A percentile compares a stretch with the other conserved stretches of the same genome.
phyloP scores from a whole-genome alignment of 192 early-diverging fungal species.

The Jimgerdemannia flammicorona region DNA sequence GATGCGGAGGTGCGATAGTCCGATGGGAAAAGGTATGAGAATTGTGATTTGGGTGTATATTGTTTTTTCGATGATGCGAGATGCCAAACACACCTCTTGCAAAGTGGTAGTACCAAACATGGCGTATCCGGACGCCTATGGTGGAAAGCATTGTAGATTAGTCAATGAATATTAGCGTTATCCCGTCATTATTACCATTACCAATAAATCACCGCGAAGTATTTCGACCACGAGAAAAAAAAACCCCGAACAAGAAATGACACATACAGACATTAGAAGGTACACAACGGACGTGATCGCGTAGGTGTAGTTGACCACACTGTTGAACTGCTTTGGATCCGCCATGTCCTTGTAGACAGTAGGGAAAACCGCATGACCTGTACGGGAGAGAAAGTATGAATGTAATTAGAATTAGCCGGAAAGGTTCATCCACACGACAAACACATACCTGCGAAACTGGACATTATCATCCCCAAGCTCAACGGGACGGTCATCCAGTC shows the following conservation, averaged over 20 bases:
- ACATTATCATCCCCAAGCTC: slow-evolving; percentile 56
- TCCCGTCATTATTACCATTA: too few species aligned
- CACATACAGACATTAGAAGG: slow-evolving; percentile 33
- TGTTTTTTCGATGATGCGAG: too few species aligned
- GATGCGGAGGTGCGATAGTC: too few species aligned
- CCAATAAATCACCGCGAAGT: too few species aligned
- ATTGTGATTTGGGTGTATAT: not conserved
- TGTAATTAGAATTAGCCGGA: too few species aligned
- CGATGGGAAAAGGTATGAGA: not conserved
- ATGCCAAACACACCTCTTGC: slow-evolving; percentile 41
- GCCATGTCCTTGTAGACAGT: slow-evolving; percentile 67
- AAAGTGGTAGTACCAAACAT: slow-evolving; percentile 66
- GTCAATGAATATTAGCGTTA: too few species aligned
- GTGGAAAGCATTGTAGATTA: too few species aligned
- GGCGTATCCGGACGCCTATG: slow-evolving; percentile 43
- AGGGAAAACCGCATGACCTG: slow-evolving; percentile 66
- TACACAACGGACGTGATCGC: slow-evolving; percentile 47
- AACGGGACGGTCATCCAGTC: slow-evolving; percentile 41
- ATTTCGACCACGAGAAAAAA: too few species aligned
- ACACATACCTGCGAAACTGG: slow-evolving; percentile 40
- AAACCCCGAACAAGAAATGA: too few species aligned
- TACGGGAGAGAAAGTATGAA: too few species aligned
- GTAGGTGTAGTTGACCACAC: slow-evolving; percentile 56
- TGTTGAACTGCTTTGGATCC: slow-evolving; percentile 39
- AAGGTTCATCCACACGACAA: too few species aligned